Evolutionary conservation across 768 basidiomycete species (phyloP), one percentile per base, ranked within the genome.

Genomic region (Leccinum truebloodii): DNA sequence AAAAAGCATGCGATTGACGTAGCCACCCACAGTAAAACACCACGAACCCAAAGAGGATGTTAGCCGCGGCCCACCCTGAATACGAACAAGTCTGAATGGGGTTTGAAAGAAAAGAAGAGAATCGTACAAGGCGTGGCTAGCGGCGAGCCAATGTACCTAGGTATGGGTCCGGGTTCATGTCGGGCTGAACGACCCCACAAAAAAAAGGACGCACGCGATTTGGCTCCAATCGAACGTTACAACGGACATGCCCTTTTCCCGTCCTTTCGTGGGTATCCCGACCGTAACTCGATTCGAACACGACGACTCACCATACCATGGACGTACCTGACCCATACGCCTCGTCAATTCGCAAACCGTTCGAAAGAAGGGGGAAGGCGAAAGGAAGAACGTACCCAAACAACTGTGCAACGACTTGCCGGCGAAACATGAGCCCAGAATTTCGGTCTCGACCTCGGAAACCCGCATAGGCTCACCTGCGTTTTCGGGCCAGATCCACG

Each of bases 181-280:
- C 54, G 32, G 28, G 58, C 16, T 22, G 10, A 8, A 30, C 24
- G 1, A 22, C 10, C 26, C 22, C 54, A 20, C 8, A 30, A 28
- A 67, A 64, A 57, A 26, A 67, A 63, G 55, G 68, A 71, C 72
- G 52, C 37, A 75, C 69, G 74, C 72, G 59, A 88, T 85, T 73
- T 90, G 87, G 18, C 84, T 79, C 91, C 91, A 94, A 68, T 93
- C 91, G 69, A 94, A 90, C 48, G 89, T 90, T 61, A 92, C 68
- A 54, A 90, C 67, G 55, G 86, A 86, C 87, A 91, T 90, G 30
- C 86, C 86, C 74, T 73, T 46, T 22, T 32, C 6, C 2, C 30
- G 37, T 7, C 13, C 22, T 24, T 22, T 20, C 18, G 58, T 62
- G 7, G 10, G 4, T 46, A 57, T 24, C 24, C 50, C 26, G 1